Percentiles rank a stretch among this genome's conserved stretches.
Conservation (phyloP, 305 asterid genomes). For the Withania somnifera region DNA sequence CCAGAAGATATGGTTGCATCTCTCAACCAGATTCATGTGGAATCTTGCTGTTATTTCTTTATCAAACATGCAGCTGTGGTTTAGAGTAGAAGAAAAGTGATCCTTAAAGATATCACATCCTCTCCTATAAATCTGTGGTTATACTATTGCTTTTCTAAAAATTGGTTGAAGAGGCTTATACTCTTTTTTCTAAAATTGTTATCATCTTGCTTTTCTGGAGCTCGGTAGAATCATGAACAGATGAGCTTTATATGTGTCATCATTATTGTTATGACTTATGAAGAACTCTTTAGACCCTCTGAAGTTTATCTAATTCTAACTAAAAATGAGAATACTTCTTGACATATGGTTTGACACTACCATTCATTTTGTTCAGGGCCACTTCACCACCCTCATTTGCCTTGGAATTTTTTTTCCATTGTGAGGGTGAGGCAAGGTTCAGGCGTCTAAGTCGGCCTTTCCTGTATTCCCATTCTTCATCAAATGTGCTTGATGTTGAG, state of each 20-base stretch:
- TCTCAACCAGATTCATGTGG: background rate
- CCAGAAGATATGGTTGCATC: background rate
- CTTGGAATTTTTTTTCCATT: constrained; percentile 82
- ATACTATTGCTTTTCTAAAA: no score
- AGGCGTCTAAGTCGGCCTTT: constrained; percentile 89
- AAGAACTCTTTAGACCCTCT: background rate
- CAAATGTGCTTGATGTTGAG: constrained; percentile 93
- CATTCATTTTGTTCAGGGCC: constrained; percentile 33
- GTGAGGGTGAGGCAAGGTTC: constrained; percentile 92
- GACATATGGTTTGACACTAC: background rate
- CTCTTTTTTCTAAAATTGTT: background rate
- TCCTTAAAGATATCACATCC: background rate
- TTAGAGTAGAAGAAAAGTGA: background rate
- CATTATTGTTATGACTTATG: background rate
- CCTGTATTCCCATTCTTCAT: constrained; percentile 88
- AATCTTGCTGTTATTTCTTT: background rate
- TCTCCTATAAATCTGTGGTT: background rate
- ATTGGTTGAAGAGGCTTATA: background rate
- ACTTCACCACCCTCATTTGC: constrained; percentile 92
- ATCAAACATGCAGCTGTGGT: background rate
- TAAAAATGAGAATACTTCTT: background rate
- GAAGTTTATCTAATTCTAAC: background rate
- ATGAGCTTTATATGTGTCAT: background rate
- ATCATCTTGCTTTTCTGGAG: background rate
- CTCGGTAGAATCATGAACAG: background rate